Conservation (phyloP, 2,329 filamentous ascomycete species). For the Samsoniella hepiali region DNA sequence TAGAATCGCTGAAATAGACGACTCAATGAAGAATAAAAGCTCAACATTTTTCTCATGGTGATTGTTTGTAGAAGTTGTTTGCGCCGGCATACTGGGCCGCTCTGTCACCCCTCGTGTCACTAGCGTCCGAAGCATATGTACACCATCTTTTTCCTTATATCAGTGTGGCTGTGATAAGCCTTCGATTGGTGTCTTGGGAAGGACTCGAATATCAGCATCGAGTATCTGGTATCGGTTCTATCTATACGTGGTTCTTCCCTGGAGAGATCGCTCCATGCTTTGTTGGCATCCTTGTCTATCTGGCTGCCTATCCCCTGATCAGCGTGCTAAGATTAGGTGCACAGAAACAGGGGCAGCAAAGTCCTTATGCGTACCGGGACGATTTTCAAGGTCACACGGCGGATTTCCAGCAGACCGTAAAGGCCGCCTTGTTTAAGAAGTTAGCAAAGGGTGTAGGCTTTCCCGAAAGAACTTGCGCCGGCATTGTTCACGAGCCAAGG, state of each 20-base stretch:
- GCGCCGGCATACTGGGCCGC: background rate
- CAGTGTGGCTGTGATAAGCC: background rate
- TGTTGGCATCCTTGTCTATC: background rate
- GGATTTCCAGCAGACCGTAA: background rate
- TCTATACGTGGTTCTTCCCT: background rate
- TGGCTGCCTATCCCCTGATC: background rate
- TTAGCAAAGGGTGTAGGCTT: background rate
- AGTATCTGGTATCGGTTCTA: background rate
- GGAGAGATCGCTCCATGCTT: background rate
- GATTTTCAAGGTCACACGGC: background rate
- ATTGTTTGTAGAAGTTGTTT: background rate
- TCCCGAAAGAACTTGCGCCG: background rate
- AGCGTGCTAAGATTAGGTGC: background rate
- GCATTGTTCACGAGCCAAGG: background rate
- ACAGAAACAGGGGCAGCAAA: background rate
- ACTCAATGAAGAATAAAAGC: conserved; percentile 24
- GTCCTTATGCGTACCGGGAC: background rate
- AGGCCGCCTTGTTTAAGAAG: background rate
- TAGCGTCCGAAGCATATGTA: too few relatives aligned
- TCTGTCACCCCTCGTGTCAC: background rate
- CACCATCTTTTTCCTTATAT: background rate
- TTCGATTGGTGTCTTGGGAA: background rate
- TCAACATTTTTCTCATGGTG: conserved; percentile 17
- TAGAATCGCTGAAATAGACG: conserved; percentile 18
- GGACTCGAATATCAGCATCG: background rate